A percentile compares a stretch with the other conserved stretches of the same genome.
Evolutionary conservation across 768 basidiomycete species (phyloP).

Genomic region (Boletus huronensis): DNA sequence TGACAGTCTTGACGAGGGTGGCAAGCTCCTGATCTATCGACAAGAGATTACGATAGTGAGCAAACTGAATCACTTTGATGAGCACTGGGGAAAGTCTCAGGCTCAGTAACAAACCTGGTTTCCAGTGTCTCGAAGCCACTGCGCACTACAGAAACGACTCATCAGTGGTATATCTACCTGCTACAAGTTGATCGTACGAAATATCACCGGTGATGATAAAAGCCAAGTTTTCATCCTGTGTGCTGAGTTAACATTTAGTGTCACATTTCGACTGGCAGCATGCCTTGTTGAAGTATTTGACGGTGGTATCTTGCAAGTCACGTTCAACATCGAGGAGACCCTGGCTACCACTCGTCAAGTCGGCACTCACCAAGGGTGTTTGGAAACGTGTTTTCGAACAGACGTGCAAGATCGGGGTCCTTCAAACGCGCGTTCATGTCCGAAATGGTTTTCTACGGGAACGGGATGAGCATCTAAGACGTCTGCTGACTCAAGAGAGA

Average conservation of each 20-base stretch:
- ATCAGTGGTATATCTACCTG: conserved; percentile 4
- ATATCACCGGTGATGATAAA: conserved; percentile 84
- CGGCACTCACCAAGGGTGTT: conserved; percentile 63
- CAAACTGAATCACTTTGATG: conserved; percentile 46
- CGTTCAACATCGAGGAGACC: neutral
- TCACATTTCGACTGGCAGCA: neutral
- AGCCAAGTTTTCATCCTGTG: conserved; percentile 63
- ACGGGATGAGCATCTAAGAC: neutral
- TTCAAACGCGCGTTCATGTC: conserved; percentile 71
- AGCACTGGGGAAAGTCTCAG: neutral
- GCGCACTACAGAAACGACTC: conserved; percentile 49
- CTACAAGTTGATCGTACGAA: conserved; percentile 46
- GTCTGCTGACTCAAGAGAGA: neutral
- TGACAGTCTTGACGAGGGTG: conserved; percentile 71
- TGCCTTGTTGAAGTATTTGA: conserved; percentile 69
- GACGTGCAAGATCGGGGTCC: conserved; percentile 71
- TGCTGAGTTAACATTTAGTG: conserved; percentile 3
- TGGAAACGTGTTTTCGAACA: conserved; percentile 82
- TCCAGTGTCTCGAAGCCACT: conserved; percentile 80
- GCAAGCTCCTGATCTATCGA: conserved; percentile 55
- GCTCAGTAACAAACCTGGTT: conserved; percentile 52
- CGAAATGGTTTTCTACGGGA: conserved; percentile 58
- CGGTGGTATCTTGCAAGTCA: conserved; percentile 60
- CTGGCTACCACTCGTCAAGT: neutral
- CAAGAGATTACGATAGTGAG: conserved; percentile 62